These are phyloP conservation scores for Saccharomycopsis javanensis DNA, from an alignment of 805 yeast species.

Conservation along the genomic window DNA sequence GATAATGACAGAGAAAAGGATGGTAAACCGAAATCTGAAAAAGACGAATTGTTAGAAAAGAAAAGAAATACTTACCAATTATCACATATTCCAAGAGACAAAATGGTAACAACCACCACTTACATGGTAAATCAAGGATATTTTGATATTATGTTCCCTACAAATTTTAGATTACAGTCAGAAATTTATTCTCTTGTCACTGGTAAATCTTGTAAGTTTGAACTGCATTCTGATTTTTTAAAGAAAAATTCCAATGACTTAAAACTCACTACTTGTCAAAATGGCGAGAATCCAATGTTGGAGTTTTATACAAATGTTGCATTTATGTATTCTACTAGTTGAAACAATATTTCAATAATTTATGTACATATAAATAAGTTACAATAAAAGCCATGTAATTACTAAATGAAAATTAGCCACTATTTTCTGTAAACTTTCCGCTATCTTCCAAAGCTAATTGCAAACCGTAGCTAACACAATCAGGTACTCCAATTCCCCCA, in stretches of 20 bases:
- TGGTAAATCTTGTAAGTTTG: conserved; percentile 46
- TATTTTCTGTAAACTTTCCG: neutral
- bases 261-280: conserved; percentile 55
- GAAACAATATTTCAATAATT: neutral
- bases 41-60: neutral
- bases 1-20: neutral
- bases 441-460: conserved; percentile 35
- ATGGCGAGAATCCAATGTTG: conserved; percentile 80
- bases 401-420: neutral
- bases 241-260: conserved; percentile 56
- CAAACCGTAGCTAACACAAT: conserved; percentile 60
- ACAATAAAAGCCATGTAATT: neutral
- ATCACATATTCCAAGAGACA: conserved; percentile 29
- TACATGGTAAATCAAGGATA: conserved; percentile 81
- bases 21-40: neutral
- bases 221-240: conserved; percentile 56
- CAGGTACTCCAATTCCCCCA: conserved; percentile 83
- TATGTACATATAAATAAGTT: neutral
- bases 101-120: conserved; percentile 59
- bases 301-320: conserved; percentile 69
- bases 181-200: conserved; percentile 55
- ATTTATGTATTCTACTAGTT: conserved; percentile 36
- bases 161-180: conserved; percentile 55
- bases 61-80: conserved; percentile 13
- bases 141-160: conserved; percentile 81